Conservation (phyloP, 2,329 filamentous ascomycete genomes). For the Clonostachys rhizophaga region DNA sequence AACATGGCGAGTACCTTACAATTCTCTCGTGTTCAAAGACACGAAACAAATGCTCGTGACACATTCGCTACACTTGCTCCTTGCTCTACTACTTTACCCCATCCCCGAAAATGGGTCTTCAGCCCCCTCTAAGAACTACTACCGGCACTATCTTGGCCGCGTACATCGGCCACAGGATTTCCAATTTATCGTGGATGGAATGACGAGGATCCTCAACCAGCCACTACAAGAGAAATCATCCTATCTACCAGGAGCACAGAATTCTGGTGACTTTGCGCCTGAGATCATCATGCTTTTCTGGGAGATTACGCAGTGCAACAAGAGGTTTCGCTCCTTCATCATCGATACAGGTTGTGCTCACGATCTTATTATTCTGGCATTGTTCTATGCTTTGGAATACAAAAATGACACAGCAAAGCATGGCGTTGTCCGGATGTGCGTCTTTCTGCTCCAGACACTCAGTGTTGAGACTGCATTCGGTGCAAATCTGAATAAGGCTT, state of each 20-base stretch:
- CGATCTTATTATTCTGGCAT: conserved; percentile 83
- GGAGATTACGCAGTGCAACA: conserved; percentile 97
- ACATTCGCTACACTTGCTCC: conserved; percentile 85
- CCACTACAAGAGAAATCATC: conserved; percentile 85
- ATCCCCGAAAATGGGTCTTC: conserved; percentile 71
- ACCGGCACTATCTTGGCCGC: conserved; percentile 85
- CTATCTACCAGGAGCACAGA: conserved; percentile 81
- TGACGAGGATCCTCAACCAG: conserved; percentile 88
- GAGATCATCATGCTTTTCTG: conserved; percentile 97
- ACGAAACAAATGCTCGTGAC: conserved; percentile 86
- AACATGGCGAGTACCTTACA: conserved; percentile 90
- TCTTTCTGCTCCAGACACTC: conserved; percentile 92
- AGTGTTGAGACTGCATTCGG: conserved; percentile 92
- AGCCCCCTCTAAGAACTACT: conserved; percentile 77
- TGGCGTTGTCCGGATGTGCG: conserved; percentile 91
- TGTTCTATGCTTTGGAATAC: conserved; percentile 92
- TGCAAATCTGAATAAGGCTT: conserved; percentile 80
- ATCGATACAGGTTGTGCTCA: conserved; percentile 92
- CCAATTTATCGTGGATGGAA: conserved; percentile 93
- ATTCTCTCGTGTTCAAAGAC: conserved; percentile 87
- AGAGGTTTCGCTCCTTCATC: conserved; percentile 92
- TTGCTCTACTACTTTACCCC: conserved; percentile 80
- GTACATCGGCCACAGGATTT: conserved; percentile 94
- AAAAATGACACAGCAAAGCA: conserved; percentile 83
- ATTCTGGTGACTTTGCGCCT: conserved; percentile 78